Evolutionary conservation across 148 eudicot genomes (phyloP).

Genomic region (Chenopodium album): DNA sequence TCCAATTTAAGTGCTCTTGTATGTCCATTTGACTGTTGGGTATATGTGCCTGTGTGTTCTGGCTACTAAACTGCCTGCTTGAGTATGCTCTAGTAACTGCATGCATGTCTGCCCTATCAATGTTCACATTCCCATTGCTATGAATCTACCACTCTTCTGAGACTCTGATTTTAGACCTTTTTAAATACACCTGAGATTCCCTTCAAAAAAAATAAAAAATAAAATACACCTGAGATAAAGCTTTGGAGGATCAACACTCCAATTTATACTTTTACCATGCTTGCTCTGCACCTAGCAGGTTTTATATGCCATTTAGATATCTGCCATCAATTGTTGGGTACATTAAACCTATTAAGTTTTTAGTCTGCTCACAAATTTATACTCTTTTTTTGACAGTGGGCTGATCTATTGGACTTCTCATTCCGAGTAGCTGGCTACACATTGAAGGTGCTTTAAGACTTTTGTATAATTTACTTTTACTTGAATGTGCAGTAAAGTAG

Average conservation of each 20-base stretch:
- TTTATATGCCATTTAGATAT: not conserved
- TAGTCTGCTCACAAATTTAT: not conserved
- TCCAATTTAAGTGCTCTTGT: not conserved
- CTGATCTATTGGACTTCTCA: slow-evolving; percentile 85
- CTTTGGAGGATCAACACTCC: not conserved
- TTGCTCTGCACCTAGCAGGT: no score
- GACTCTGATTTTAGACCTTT: not conserved
- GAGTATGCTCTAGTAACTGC: not conserved
- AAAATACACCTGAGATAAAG: no score
- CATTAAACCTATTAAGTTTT: not conserved
- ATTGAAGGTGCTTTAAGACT: slow-evolving; percentile 7
- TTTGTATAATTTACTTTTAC: slow-evolving; percentile 20
- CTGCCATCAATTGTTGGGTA: not conserved
- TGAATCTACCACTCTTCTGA: not conserved
- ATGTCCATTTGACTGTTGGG: not conserved
- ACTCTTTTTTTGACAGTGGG: slow-evolving; percentile 49
- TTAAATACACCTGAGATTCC: no score
- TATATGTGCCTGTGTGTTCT: not conserved
- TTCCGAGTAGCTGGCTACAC: slow-evolving; percentile 43
- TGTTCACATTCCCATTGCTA: not conserved
- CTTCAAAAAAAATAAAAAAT: no score
- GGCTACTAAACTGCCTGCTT: not conserved
- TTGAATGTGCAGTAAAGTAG: slow-evolving; percentile 17
- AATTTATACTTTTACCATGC: not conserved
- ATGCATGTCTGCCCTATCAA: not conserved